A percentile compares a stretch with the other conserved stretches of the same genome.
Conservation (phyloP, 2,329 filamentous ascomycete genomes). For the Trichoderma simmonsii region DNA sequence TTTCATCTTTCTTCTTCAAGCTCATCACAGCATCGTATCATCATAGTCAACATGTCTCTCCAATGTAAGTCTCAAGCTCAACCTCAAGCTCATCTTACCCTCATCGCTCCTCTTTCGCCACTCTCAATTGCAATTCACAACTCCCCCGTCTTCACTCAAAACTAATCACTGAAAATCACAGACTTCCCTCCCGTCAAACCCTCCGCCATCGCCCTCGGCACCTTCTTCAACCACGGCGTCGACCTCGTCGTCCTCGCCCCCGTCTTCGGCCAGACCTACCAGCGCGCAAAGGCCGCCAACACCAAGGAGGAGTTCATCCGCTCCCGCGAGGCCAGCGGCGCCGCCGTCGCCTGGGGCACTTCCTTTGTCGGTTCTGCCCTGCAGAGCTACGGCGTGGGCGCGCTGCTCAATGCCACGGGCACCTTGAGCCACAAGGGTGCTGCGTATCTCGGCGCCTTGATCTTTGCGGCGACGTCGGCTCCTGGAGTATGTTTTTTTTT, state of each 20-base stretch:
- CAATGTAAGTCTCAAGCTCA: conserved; percentile 47
- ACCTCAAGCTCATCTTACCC: background rate
- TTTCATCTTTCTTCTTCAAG: background rate
- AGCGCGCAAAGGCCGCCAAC: conserved; percentile 86
- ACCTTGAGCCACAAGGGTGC: conserved; percentile 97
- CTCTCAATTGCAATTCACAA: background rate
- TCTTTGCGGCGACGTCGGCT: conserved; percentile 88
- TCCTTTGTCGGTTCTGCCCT: conserved; percentile 84
- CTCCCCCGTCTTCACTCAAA: background rate
- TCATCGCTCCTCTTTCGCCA: conserved; percentile 1
- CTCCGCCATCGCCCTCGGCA: conserved; percentile 94
- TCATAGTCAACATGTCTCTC: conserved; percentile 51
- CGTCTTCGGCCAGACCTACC: conserved; percentile 91
- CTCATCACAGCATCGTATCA: background rate
- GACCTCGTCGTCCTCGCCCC: conserved; percentile 85
- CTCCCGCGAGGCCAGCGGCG: conserved; percentile 86
- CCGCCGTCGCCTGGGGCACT: conserved; percentile 85
- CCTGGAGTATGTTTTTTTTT: conserved; percentile 63
- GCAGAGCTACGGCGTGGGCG: conserved; percentile 85
- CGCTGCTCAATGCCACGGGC: conserved; percentile 89
- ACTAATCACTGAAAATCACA: conserved; percentile 25
- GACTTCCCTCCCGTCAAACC: conserved; percentile 82
- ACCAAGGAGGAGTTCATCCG: conserved; percentile 95
- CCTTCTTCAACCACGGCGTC: conserved; percentile 89
- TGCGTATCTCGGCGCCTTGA: conserved; percentile 83